phyloP scores from a whole-genome alignment of 2,329 filamentous ascomycete species.

The Xylaria sp. region DNA sequence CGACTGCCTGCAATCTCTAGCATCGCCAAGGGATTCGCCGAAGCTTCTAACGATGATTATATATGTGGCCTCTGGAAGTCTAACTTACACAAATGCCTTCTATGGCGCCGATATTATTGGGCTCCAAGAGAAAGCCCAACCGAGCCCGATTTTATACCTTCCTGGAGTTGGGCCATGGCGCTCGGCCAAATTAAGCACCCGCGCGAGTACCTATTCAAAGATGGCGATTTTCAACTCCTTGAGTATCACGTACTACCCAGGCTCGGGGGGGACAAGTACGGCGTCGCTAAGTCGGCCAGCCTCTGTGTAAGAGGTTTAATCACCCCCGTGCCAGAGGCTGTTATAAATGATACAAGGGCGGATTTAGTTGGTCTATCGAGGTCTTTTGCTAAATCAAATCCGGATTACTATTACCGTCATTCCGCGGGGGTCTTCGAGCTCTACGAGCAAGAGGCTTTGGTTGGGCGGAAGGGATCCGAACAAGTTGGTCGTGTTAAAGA shows the following conservation, averaged over 20 bases:
- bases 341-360: not conserved
- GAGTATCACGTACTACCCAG: not conserved
- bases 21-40: not conserved
- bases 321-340: not conserved
- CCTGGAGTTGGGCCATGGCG: not conserved
- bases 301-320: not conserved
- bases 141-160: not conserved
- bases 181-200: not conserved
- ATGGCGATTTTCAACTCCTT: not conserved
- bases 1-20: not conserved
- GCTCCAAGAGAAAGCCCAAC: no score
- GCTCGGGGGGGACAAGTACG: not conserved
- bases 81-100: not conserved
- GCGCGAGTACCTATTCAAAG: not conserved
- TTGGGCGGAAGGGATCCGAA: not conserved
- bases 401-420: not conserved
- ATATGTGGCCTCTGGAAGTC: not conserved
- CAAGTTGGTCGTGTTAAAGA: not conserved
- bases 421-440: not conserved
- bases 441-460: not conserved
- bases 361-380: not conserved
- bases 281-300: not conserved
- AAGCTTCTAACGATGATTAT: not conserved
- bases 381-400: not conserved
- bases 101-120: not conserved